phyloP scores from a whole-genome alignment of 2,329 filamentous ascomycete species.

The Rutstroemia sp. region DNA sequence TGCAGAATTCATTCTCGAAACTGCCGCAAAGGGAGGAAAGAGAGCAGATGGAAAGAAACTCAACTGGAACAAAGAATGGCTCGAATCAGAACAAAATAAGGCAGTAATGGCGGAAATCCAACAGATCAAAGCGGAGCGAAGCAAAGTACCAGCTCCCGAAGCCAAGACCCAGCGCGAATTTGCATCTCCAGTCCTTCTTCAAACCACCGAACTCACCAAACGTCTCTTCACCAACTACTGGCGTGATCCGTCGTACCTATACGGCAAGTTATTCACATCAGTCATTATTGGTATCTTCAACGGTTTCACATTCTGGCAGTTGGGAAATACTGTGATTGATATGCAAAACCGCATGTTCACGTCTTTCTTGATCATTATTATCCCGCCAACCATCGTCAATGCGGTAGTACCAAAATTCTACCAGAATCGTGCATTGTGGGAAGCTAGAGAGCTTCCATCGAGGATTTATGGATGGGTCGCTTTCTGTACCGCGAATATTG shows the following conservation, averaged over 20 bases:
- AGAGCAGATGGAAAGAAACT: constrained; percentile 46
- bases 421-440: constrained; percentile 64
- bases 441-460: constrained; percentile 64
- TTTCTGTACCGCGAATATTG: constrained; percentile 65
- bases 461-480: constrained; percentile 73
- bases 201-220: constrained; percentile 60
- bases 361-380: constrained; percentile 54
- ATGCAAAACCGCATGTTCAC: constrained; percentile 78
- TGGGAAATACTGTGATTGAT: constrained; percentile 57
- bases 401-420: constrained; percentile 72
- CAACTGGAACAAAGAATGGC: constrained; percentile 73
- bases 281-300: constrained; percentile 71
- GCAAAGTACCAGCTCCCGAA: constrained; percentile 33
- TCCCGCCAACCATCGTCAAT: constrained; percentile 64
- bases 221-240: constrained; percentile 67
- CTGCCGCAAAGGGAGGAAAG: constrained; percentile 45
- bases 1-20: constrained; percentile 60
- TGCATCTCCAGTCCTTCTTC: constrained; percentile 55
- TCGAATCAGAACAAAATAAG: constrained; percentile 53
- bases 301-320: constrained; percentile 69
- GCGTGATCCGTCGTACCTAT: constrained; percentile 69
- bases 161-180: constrained; percentile 46
- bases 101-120: constrained; percentile 58
- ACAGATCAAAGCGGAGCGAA: constrained; percentile 27
- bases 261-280: constrained; percentile 66